Base-by-base conservation (phyloP, 2,329 filamentous ascomycete species). In the Epichloe gansuensis region DNA sequence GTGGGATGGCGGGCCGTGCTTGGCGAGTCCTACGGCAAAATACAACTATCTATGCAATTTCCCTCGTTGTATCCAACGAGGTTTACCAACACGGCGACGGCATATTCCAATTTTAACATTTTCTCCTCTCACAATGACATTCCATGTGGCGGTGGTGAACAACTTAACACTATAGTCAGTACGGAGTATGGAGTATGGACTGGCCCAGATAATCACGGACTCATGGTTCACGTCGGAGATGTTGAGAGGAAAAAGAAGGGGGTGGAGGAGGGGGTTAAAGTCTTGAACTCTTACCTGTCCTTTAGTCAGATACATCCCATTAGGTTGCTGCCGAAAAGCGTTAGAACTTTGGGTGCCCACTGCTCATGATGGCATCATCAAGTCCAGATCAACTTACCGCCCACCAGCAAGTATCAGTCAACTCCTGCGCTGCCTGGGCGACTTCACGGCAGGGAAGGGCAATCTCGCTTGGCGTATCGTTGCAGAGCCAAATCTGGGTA, bases 81-180 rank as follows among this genome's bases (percentile, higher is more conserved):
- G 28, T 3, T 8, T 28, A 2, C 28, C 28, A 28, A 28, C 28
- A 28, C 2, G 28, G 6, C 28, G 7, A 31, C 7, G 28, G 28
- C 28, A 31, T 31, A 2, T 25, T 25, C 28, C 12, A 48, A 3
- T 31, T 21, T 21, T 2, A 48, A 11, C n/a, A 3, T 3, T 12
- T 0, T 48, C 11, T 38, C 8, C 11, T 38, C 8, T 38, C 4
- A 48, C 31, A 17, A 50, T 50, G 15, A 50, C 48, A 44, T 50
- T 50, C 48, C 48, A 50, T 9, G 44, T 38, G 8, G 12, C 48
- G 13, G 38, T 50, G 21, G 48, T 50, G n/a, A 50, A 50, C 15
- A 50, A 25, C 48, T 50, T 50, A 13, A 4, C n/a, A 21, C 8
- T 13, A 13, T 3, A 37, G 48, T 50, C 31, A 50, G 48, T 12